phyloP scores from a whole-genome alignment of 2,329 filamentous ascomycete genomes.

The Xylariaceae sp. region DNA sequence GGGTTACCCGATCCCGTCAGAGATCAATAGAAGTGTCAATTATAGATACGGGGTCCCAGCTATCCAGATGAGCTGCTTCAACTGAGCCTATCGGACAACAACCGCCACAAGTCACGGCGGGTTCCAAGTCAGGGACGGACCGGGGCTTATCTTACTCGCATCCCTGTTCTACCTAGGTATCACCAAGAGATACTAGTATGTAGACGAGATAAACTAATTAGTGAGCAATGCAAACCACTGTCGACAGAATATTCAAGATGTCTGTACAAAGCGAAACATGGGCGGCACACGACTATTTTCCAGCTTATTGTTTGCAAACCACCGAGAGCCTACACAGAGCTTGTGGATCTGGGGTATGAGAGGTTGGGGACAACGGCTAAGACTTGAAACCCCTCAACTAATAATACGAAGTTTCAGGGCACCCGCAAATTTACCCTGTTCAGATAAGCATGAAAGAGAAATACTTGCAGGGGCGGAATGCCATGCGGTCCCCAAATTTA shows the following conservation, averaged over 20 bases:
- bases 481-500: slow-evolving; percentile 20
- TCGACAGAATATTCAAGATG: too few species aligned
- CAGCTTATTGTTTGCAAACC: too few species aligned
- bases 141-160: background rate
- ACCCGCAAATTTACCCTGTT: slow-evolving; percentile 1
- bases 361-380: slow-evolving; percentile 1
- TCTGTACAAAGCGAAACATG: too few species aligned
- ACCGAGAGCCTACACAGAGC: too few species aligned
- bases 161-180: background rate
- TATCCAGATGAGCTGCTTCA: slow-evolving; percentile 3
- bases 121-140: slow-evolving; percentile 8
- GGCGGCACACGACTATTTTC: too few species aligned
- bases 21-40: slow-evolving; percentile 10
- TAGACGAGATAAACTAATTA: background rate
- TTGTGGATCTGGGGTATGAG: background rate
- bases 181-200: background rate
- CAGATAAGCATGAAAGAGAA: slow-evolving; percentile 11
- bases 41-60: slow-evolving; percentile 7
- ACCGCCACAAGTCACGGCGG: slow-evolving; percentile 9
- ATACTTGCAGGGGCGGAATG: slow-evolving; percentile 8
- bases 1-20: background rate
- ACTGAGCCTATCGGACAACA: slow-evolving; percentile 14
- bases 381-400: slow-evolving; percentile 10
- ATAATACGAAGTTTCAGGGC: slow-evolving; percentile 12
- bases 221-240: background rate